Conservation (phyloP, 805 yeast genomes). For the Metschnikowia colocasiae region DNA sequence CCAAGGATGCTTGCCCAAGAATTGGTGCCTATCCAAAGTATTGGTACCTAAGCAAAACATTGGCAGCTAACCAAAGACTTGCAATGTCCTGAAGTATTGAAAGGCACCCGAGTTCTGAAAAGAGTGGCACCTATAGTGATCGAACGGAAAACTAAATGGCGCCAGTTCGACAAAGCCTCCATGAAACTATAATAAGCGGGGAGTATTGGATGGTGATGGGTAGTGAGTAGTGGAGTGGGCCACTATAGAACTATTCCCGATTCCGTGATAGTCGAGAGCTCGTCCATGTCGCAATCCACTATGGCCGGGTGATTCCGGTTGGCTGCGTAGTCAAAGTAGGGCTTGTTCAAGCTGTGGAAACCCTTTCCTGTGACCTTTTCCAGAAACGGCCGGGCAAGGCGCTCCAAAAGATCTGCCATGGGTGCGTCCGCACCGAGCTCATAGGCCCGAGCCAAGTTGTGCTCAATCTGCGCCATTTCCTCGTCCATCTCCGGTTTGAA, state of each 20-base stretch:
- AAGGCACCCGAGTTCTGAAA: too few species aligned
- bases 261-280: slow-evolving; percentile 11
- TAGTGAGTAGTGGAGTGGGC: too few species aligned
- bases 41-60: too few species aligned
- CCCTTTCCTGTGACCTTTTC: slow-evolving; percentile 42
- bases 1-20: too few species aligned
- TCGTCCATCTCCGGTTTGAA: slow-evolving; percentile 10
- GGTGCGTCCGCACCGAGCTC: slow-evolving; percentile 5
- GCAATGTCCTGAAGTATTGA: too few species aligned
- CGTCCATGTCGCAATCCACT: slow-evolving; percentile 36
- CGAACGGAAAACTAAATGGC: too few species aligned
- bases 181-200: too few species aligned
- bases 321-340: slow-evolving; percentile 29
- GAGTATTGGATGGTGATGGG: too few species aligned
- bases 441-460: slow-evolving; percentile 11
- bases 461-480: slow-evolving; percentile 14
- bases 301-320: slow-evolving; percentile 20
- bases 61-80: too few species aligned
- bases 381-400: slow-evolving; percentile 31
- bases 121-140: too few species aligned
- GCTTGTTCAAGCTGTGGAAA: slow-evolving; percentile 32
- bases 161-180: too few species aligned
- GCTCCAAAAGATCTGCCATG: slow-evolving; percentile 18
- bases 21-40: too few species aligned
- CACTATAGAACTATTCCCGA: background rate